Evolutionary conservation across 2,329 filamentous ascomycete genomes (phyloP).

Genomic region (Fonsecaea pugnacius): DNA sequence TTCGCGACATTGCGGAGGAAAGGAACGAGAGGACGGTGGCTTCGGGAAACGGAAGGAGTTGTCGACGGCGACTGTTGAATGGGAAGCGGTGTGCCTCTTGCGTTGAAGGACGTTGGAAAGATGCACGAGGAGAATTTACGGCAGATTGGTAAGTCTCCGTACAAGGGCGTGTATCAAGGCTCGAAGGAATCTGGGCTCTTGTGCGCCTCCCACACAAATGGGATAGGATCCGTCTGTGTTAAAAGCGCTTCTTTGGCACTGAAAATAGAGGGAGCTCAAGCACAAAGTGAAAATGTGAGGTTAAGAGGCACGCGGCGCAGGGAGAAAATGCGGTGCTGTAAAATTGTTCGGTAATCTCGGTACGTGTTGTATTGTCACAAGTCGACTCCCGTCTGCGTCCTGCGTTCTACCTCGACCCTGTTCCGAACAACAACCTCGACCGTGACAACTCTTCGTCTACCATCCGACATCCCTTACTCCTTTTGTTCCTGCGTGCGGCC

Average conservation of each 20-base stretch:
- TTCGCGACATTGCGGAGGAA: constrained; percentile 32
- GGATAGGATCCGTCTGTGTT: neutral
- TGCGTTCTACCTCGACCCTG: constrained; percentile 14
- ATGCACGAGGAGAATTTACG: constrained; percentile 4
- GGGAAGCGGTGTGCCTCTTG: neutral
- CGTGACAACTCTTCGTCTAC: constrained; percentile 17
- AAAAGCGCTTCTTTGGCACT: neutral
- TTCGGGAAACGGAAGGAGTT: neutral
- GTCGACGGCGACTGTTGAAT: neutral
- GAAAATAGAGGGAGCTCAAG: neutral
- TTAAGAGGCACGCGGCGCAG: neutral
- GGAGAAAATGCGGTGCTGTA: neutral
- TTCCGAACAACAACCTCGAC: constrained; percentile 22
- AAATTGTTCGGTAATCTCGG: constrained; percentile 1
- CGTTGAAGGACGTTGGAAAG: neutral
- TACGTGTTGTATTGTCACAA: constrained; percentile 3
- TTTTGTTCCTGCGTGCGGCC: constrained; percentile 23
- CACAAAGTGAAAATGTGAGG: neutral
- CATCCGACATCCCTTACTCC: constrained; percentile 14
- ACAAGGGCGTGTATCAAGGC: constrained; percentile 2
- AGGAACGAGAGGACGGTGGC: neutral
- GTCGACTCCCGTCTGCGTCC: constrained; percentile 16
- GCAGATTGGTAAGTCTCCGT: neutral
- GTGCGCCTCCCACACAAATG: neutral
- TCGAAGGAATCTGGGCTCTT: neutral